These are phyloP conservation scores for Apiospora rasikravindrae DNA, from an alignment of 2,329 filamentous ascomycete species.

Conservation along the genomic window DNA sequence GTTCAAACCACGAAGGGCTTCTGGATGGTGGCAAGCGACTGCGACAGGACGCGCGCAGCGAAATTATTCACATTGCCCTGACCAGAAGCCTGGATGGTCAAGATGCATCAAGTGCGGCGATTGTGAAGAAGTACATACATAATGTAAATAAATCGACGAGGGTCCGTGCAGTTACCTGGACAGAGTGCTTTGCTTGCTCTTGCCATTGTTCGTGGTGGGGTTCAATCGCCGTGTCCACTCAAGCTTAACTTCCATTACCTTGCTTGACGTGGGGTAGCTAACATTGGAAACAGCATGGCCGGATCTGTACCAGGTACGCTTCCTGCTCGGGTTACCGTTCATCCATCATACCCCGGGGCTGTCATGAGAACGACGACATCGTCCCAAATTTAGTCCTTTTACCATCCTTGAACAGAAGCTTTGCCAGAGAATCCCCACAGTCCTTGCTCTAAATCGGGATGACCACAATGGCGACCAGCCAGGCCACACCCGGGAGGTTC, in stretches of 20 bases:
- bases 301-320: not conserved
- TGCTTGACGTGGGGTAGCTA: constrained; percentile 3
- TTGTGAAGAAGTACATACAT: not conserved
- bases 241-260: not conserved
- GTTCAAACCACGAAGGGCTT: too few species aligned
- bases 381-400: not conserved
- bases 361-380: not conserved
- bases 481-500: constrained; percentile 26
- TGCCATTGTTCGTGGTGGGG: not conserved
- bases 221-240: not conserved
- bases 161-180: not conserved
- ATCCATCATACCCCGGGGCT: not conserved
- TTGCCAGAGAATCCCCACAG: not conserved
- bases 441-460: too few species aligned
- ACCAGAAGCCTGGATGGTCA: not conserved
- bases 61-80: not conserved
- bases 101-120: not conserved
- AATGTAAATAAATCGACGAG: not conserved
- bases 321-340: not conserved
- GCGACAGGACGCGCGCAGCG: not conserved
- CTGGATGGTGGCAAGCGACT: not conserved
- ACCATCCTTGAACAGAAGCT: not conserved
- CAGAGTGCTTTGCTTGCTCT: not conserved
- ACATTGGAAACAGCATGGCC: not conserved
- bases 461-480: not conserved